phyloP scores from a whole-genome alignment of 2,329 filamentous ascomycete species.

The Zalaria obscura region DNA sequence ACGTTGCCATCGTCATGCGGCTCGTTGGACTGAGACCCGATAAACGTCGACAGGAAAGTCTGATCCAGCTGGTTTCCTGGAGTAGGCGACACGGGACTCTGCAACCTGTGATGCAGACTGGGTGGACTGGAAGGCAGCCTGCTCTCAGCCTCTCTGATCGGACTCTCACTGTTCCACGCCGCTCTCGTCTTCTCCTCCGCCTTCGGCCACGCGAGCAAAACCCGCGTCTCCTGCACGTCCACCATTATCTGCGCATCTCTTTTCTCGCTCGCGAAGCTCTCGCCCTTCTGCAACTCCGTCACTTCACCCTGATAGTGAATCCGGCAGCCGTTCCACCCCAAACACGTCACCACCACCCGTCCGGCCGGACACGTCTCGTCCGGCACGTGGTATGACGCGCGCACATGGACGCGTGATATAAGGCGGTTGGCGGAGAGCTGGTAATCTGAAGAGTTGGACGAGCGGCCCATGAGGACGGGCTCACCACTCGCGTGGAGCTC shows the following conservation, averaged over 20 bases:
- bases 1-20: slow-evolving; percentile 35
- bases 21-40: slow-evolving; percentile 24
- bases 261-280: slow-evolving; percentile 80
- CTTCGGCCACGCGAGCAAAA: slow-evolving; percentile 78
- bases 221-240: slow-evolving; percentile 83
- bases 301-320: slow-evolving; percentile 80
- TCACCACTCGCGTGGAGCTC: slow-evolving; percentile 73
- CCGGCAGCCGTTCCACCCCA: slow-evolving; percentile 91
- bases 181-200: not conserved
- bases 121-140: slow-evolving; percentile 45
- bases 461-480: slow-evolving; percentile 73
- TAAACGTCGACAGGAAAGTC: slow-evolving; percentile 24
- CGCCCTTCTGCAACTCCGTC: slow-evolving; percentile 75
- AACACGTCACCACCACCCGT: slow-evolving; percentile 76
- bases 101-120: slow-evolving; percentile 47
- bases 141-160: slow-evolving; percentile 1
- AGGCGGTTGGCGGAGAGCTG: slow-evolving; percentile 85
- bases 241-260: slow-evolving; percentile 84
- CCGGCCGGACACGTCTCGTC: slow-evolving; percentile 53
- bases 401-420: slow-evolving; percentile 86
- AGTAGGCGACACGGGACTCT: slow-evolving; percentile 65
- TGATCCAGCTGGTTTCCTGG: slow-evolving; percentile 31
- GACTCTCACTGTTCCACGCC: slow-evolving; percentile 1
- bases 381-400: slow-evolving; percentile 67
- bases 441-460: slow-evolving; percentile 89